These are phyloP conservation scores for Fagus sylvatica DNA, from an alignment of 306 rosid species.

Conservation along the genomic window DNA sequence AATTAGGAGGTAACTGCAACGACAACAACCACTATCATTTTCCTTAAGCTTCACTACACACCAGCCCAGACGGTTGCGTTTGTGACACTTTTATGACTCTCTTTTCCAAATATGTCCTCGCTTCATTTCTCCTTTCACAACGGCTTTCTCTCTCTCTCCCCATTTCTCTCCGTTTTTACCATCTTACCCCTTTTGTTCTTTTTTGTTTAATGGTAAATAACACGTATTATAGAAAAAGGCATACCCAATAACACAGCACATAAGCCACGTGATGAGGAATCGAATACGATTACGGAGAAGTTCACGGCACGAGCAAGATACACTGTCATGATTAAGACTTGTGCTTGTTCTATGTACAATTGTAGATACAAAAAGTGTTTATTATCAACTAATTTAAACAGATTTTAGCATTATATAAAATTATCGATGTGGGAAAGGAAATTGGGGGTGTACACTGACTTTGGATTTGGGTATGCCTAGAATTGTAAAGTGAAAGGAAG, in stretches of 20 bases:
- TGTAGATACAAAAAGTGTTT: too few relatives aligned
- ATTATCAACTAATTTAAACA: too few relatives aligned
- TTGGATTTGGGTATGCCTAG: too few relatives aligned
- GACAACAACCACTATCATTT: slow-evolving; percentile 53
- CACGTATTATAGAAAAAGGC: slow-evolving; percentile 1
- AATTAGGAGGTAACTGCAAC: slow-evolving; percentile 39
- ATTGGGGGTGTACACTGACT: too few relatives aligned
- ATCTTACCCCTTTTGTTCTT: slow-evolving; percentile 10
- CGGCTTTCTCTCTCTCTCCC: slow-evolving; percentile 30
- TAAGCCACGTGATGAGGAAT: slow-evolving; percentile 33
- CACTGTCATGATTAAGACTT: background rate
- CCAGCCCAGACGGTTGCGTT: slow-evolving; percentile 31
- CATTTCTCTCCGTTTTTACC: slow-evolving; percentile 13
- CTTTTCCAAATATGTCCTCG: slow-evolving; percentile 34
- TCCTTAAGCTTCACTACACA: slow-evolving; percentile 55
- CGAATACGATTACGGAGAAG: background rate
- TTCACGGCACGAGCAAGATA: too few relatives aligned
- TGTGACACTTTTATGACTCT: slow-evolving; percentile 17
- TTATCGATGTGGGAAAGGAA: background rate
- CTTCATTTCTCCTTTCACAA: slow-evolving; percentile 13
- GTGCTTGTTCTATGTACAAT: background rate
- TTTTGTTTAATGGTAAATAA: background rate
- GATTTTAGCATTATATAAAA: too few relatives aligned
- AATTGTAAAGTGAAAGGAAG: slow-evolving; percentile 6
- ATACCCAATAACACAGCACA: background rate